Evolutionary conservation across 257 asterid genomes (phyloP).

Genomic region (Solanum paucissectum): DNA sequence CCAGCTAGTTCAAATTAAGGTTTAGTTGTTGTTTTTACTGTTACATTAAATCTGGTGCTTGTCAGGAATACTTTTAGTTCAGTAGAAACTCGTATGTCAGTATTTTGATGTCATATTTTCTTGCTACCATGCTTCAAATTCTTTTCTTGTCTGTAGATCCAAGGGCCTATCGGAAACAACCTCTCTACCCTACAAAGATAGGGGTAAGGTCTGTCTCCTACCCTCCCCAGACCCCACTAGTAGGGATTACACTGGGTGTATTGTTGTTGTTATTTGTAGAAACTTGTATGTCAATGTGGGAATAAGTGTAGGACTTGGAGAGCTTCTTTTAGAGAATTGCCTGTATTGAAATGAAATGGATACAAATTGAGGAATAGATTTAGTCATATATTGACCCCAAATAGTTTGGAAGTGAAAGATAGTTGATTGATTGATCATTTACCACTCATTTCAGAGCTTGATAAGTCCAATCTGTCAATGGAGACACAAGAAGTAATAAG

Average conservation of each 20-base stretch:
- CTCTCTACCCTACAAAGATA: not conserved
- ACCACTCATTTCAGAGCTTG: not conserved
- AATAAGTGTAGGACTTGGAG: not conserved
- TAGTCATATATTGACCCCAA: not conserved
- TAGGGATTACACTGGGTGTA: not conserved
- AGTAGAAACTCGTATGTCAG: not conserved
- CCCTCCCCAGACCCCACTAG: not conserved
- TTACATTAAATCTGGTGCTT: not conserved
- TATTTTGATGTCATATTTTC: not conserved
- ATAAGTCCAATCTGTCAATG: not conserved
- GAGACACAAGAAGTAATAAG: not conserved
- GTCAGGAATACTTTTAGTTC: not conserved
- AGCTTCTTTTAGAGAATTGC: not conserved
- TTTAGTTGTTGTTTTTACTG: not conserved
- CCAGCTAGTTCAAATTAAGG: not conserved
- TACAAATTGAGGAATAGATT: not conserved
- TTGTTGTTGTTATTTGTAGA: not conserved
- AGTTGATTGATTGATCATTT: not conserved
- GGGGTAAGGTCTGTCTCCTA: not conserved
- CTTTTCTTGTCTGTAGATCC: not conserved
- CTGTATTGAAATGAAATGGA: not conserved
- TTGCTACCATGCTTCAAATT: not conserved
- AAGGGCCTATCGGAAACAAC: not conserved
- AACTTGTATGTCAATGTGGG: not conserved
- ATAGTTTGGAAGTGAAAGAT: not conserved